Conservation (phyloP, 2,329 filamentous ascomycete genomes). For the Teratosphaeria viscida region DNA sequence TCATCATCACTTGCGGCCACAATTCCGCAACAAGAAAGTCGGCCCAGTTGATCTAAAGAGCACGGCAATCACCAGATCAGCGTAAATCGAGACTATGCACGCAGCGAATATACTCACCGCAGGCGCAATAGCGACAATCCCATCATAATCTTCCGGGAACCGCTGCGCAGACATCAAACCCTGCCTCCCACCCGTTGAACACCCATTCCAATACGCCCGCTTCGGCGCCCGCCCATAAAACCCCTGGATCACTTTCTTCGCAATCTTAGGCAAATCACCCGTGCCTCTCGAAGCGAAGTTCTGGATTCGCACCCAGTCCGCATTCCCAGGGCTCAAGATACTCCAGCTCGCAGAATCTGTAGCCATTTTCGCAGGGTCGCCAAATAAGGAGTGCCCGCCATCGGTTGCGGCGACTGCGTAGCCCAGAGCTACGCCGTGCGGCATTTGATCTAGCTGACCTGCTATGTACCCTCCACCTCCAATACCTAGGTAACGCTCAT, state of each 20-base stretch:
- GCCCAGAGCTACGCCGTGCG: constrained; percentile 14
- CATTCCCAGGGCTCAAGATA: constrained; percentile 17
- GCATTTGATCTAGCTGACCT: constrained; percentile 30
- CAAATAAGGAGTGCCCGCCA: constrained; percentile 11
- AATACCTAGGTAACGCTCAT: constrained; percentile 22
- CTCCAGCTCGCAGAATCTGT: constrained; percentile 8
- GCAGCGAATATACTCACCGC: constrained; percentile 10
- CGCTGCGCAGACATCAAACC: constrained; percentile 29
- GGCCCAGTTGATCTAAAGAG: constrained; percentile 23
- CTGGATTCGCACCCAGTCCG: constrained; percentile 22
- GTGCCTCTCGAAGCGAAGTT: constrained; percentile 24
- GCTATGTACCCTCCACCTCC: constrained; percentile 17
- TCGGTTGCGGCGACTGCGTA: constrained; percentile 21
- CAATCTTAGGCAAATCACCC: constrained; percentile 25
- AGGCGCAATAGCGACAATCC: constrained; percentile 31
- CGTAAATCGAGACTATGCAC: neutral
- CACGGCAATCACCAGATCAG: neutral
- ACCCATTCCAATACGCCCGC: constrained; percentile 30
- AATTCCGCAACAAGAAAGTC: constrained; percentile 19
- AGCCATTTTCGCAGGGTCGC: neutral
- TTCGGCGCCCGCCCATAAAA: constrained; percentile 24
- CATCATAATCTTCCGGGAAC: constrained; percentile 30
- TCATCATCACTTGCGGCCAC: constrained; percentile 25
- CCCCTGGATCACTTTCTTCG: constrained; percentile 17
- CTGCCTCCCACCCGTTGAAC: constrained; percentile 30